A percentile compares a stretch with the other conserved stretches of the same genome.
Conservation (phyloP, 768 basidiomycete species). For the Rhizopogon salebrosus region DNA sequence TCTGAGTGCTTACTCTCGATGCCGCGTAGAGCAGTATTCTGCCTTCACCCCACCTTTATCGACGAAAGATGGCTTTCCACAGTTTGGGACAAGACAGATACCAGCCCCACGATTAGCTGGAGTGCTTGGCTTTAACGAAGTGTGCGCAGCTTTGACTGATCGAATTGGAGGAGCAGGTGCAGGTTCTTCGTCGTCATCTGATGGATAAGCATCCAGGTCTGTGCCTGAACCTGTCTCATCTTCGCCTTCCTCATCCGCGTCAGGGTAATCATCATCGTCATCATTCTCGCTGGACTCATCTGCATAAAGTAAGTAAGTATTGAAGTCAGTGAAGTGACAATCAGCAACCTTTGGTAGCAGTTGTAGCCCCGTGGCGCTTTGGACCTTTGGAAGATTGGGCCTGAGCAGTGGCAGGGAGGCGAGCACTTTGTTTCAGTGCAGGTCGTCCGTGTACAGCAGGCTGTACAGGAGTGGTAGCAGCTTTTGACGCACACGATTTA, state of each 20-base stretch:
- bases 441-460: constrained; percentile 8
- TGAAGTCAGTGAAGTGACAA: constrained; percentile 5
- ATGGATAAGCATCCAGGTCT: constrained; percentile 28
- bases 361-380: constrained; percentile 11
- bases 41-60: constrained; percentile 46
- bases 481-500: constrained; percentile 56
- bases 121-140: constrained; percentile 9
- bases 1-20: constrained; percentile 52
- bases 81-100: constrained; percentile 51
- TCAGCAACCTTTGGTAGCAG: constrained; percentile 16
- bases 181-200: constrained; percentile 23
- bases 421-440: constrained; percentile 13
- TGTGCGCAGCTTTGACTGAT: constrained; percentile 3
- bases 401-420: constrained; percentile 4
- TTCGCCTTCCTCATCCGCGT: constrained; percentile 20
- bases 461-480: constrained; percentile 23
- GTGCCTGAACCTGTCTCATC: constrained; percentile 16
- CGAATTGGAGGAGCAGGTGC: constrained; percentile 8
- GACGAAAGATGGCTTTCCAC: constrained; percentile 51
- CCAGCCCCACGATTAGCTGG: constrained; percentile 20
- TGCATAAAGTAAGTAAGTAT: constrained; percentile 8
- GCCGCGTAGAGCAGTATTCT: constrained; percentile 55
- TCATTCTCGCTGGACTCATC: constrained; percentile 17
- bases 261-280: constrained; percentile 11
- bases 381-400: constrained; percentile 8